Evolutionary conservation across 208 protist genomes (phyloP), one percentile per base, ranked within the genome.

Genomic region (Trypanosoma mega): DNA sequence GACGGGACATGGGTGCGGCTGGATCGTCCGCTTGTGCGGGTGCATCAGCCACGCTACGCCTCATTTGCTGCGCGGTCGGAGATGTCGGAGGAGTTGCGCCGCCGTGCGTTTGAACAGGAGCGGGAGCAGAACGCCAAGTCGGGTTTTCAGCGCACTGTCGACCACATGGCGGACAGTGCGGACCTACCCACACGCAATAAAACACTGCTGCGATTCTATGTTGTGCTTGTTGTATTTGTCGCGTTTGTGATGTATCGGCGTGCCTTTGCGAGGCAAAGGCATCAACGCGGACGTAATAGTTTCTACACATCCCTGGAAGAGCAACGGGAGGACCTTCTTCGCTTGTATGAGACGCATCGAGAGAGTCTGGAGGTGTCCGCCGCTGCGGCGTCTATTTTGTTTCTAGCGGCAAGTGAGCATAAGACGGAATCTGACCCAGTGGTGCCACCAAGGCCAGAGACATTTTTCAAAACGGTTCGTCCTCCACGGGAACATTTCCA

Each of bases 1-100:
- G 77, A 89, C 37, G 71, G 80, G 14, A 78, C 45, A n/a, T 94
- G 87, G 84, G 80, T 90, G 24, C 72, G 83, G 63, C 76, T 94
- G 24, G 71, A 87, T 27, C 53, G 67, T 0, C 81, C 80, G 2
- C 68, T 94, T 45, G 55, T 91, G 33, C 58, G 63, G 7, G 72
- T 74, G n/a, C 57, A 80, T 23, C 77, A 87, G 57, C 76, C 87
- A 1, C 83, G 76, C 18, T 94, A 94, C 55, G 65, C 73, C 12
- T 87, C 82, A 11, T 90, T 87, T 43, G 46, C 75, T 2, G 80
- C 67, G 1, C 65, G 85, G 48, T 45, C 66, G 0, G 81, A 90
- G 57, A 82, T 93, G 76, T 66, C 46, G 6, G 82, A 55, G 1
- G 82, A 93, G 52, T 65, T 93, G 46, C 82, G 79, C 1, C 75